Conservation (phyloP, 176 grass and related monocot species). For the Lolium perenne region DNA sequence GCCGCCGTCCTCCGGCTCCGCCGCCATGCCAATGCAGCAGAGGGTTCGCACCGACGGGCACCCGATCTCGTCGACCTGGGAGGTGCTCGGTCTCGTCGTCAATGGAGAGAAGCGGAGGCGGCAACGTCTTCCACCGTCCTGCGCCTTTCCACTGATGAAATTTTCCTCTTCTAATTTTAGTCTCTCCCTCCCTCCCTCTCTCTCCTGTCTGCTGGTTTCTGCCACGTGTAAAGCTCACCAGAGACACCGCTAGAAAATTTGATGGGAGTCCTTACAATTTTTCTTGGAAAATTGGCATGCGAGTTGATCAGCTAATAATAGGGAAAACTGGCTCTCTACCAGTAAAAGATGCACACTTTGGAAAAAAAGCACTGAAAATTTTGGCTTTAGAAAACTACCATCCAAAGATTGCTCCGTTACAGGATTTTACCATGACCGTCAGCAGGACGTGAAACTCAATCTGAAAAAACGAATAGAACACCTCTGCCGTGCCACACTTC, state of each 20-base stretch:
- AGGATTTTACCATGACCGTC: too few species aligned
- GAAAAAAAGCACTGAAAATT: too few species aligned
- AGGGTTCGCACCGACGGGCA: not conserved
- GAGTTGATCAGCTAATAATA: not conserved
- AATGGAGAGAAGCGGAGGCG: not conserved
- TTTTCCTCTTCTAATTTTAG: conserved; percentile 35
- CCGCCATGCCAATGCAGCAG: conserved; percentile 29
- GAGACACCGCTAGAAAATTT: not conserved
- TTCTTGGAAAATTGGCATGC: not conserved
- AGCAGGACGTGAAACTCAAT: too few species aligned
- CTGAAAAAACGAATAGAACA: too few species aligned
- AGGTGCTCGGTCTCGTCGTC: not conserved
- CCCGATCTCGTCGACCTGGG: not conserved
- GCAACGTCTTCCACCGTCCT: conserved; percentile 15
- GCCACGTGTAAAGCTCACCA: not conserved
- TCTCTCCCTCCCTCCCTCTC: not conserved
- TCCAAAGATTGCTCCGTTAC: too few species aligned
- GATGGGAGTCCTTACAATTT: not conserved
- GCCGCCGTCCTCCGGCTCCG: not conserved
- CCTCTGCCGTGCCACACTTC: too few species aligned
- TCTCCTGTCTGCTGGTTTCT: not conserved
- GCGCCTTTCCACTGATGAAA: not conserved
- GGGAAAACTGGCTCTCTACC: too few species aligned
- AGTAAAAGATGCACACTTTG: too few species aligned
- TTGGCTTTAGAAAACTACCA: too few species aligned